phyloP scores from a whole-genome alignment of 2,329 filamentous ascomycete genomes.

The Alternaria tenuissima region DNA sequence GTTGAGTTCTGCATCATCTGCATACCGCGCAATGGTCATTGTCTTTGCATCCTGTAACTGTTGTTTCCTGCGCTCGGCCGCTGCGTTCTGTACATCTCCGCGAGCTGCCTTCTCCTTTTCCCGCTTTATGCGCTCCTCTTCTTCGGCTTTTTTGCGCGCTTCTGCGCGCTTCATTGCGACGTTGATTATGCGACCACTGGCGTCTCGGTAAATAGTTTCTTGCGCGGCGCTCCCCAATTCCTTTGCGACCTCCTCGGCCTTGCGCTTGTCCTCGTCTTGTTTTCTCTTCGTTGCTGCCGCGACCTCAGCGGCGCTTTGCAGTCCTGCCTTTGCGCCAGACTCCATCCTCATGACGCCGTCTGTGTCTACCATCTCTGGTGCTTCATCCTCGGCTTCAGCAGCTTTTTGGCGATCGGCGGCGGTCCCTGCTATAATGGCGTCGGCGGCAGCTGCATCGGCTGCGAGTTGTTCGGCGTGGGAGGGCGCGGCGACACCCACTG shows the following conservation, averaged over 20 bases:
- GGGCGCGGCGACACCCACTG: constrained; percentile 64
- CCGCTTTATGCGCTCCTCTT: constrained; percentile 69
- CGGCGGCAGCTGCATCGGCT: constrained; percentile 76
- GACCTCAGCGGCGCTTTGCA: constrained; percentile 85
- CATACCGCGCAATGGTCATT: constrained; percentile 79
- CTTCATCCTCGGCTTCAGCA: constrained; percentile 57
- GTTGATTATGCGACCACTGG: constrained; percentile 92
- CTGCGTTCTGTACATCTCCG: constrained; percentile 83
- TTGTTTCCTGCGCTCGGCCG: constrained; percentile 70
- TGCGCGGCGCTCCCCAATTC: constrained; percentile 52
- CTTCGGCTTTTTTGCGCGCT: constrained; percentile 79
- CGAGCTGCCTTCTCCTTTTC: constrained; percentile 75
- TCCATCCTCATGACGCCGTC: constrained; percentile 71
- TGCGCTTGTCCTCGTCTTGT: constrained; percentile 67
- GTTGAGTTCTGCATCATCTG: constrained; percentile 90
- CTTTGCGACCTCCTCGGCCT: constrained; percentile 52
- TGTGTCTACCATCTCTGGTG: constrained; percentile 49
- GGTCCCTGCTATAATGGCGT: constrained; percentile 78
- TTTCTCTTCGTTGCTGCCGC: constrained; percentile 65
- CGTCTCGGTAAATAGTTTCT: constrained; percentile 95
- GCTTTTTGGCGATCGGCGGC: constrained; percentile 67
- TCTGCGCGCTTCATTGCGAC: constrained; percentile 90
- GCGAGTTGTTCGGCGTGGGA: constrained; percentile 66
- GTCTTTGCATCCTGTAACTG: constrained; percentile 80
- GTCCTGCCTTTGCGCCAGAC: constrained; percentile 83